Evolutionary conservation across 164 flowering plant genomes (phyloP).

Genomic region (Umbellularia californica): DNA sequence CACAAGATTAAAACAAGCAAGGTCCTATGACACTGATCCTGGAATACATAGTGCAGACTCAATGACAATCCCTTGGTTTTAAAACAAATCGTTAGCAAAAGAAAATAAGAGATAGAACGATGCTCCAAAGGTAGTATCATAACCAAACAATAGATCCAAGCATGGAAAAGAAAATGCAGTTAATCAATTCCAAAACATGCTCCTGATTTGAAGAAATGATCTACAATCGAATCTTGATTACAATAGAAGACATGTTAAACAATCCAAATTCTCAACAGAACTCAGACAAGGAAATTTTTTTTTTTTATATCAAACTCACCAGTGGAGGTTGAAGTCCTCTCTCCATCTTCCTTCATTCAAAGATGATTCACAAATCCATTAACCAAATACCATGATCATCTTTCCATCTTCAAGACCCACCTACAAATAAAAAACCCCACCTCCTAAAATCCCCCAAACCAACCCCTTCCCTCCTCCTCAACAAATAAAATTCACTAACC

Average conservation of each 20-base stretch:
- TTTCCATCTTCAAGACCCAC: constrained; percentile 7
- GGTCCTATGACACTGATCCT: not conserved
- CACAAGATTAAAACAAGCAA: not conserved
- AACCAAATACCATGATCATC: constrained; percentile 10
- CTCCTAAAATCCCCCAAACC: not conserved
- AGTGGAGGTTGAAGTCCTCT: constrained; percentile 67
- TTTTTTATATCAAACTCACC: constrained; percentile 30
- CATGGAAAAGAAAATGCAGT: not conserved
- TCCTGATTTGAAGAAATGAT: no score
- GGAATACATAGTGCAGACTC: not conserved
- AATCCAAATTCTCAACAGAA: not conserved
- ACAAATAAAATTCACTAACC: constrained; percentile 4
- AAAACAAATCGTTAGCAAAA: not conserved
- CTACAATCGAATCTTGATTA: not conserved
- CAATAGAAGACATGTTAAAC: not conserved
- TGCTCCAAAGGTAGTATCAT: not conserved
- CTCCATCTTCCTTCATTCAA: constrained; percentile 40
- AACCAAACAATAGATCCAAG: not conserved
- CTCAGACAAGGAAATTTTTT: not conserved
- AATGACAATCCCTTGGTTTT: not conserved
- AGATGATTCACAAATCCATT: constrained; percentile 13
- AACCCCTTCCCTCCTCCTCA: not conserved
- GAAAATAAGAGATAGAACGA: no score
- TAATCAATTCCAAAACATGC: not conserved
- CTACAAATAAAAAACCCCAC: not conserved